phyloP scores from a whole-genome alignment of 345 rosid genomes.

The Aquilaria sinensis region DNA sequence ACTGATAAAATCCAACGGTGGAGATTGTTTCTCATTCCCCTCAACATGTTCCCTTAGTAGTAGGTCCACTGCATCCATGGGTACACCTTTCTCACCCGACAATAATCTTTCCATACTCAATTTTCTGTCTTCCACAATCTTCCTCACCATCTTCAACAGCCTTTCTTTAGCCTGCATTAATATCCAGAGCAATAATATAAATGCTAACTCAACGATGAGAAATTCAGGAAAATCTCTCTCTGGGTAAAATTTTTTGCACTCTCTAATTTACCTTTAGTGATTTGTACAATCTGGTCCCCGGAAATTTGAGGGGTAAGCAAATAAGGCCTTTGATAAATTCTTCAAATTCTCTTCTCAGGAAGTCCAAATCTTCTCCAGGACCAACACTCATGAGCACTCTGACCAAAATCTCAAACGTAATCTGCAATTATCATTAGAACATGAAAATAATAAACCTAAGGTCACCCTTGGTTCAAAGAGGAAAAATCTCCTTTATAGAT shows the following conservation, averaged over 20 bases:
- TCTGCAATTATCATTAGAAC: slow-evolving; percentile 30
- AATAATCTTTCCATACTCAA: slow-evolving; percentile 15
- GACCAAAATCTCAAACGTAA: slow-evolving; percentile 67
- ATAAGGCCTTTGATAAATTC: slow-evolving; percentile 89
- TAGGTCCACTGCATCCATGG: slow-evolving; percentile 60
- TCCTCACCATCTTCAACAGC: slow-evolving; percentile 52
- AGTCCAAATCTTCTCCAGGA: slow-evolving; percentile 66
- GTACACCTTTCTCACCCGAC: slow-evolving; percentile 14
- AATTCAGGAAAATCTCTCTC: not conserved
- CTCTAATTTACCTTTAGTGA: slow-evolving; percentile 59
- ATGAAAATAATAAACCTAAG: not conserved
- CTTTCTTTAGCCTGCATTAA: slow-evolving; percentile 71
- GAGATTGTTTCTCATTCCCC: slow-evolving; percentile 43
- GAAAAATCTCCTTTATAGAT: too few species aligned
- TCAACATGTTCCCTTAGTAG: slow-evolving; percentile 46
- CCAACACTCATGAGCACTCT: slow-evolving; percentile 64
- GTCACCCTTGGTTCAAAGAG: too few species aligned
- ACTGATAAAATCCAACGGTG: slow-evolving; percentile 63
- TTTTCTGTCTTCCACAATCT: slow-evolving; percentile 60
- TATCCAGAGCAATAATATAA: not conserved
- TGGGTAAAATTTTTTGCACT: too few species aligned
- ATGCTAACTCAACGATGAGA: not conserved
- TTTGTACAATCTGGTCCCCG: slow-evolving; percentile 78
- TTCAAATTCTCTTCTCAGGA: slow-evolving; percentile 60
- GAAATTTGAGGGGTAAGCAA: slow-evolving; percentile 83